Evolutionary conservation across 2,329 filamentous ascomycete genomes (phyloP), one percentile per base, ranked within the genome.

Genomic region (Aspergillus uvarum): DNA sequence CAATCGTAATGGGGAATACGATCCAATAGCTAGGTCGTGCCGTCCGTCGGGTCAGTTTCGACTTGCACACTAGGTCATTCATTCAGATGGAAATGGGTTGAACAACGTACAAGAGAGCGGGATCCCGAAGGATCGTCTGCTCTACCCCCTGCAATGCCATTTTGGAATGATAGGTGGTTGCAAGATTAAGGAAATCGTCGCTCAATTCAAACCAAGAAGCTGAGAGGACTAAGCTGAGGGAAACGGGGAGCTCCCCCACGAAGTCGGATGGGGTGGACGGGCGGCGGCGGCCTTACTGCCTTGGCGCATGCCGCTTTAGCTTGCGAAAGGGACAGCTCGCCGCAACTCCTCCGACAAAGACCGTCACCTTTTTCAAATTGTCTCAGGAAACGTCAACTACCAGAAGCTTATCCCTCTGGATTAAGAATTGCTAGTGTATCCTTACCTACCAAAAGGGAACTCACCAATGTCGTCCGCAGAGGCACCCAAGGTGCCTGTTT

Each of bases 41-140:
- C 16, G 22, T 22, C 22, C 22, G 22, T 54, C 53, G 55, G 19
- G 48, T 51, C 26, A 31, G 53, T 14, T 53, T 35, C 3, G 32
- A 35, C 32, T 12, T 35, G 32, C 32, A 16, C 16, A 42, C 51
- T 42, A 52, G 42, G 31, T 56, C 47, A 52, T 29, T 47, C 31
- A 31, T 11, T 19, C 16, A 31, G 4, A 4, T 38, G 51, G 14
- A 50, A 56, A 78, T 56, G 14, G 7, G 16, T 5, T 44, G 4
- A n/a, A 7, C 2, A 6, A 66, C 91, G 74, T 82, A 98, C 95
- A 99, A 96, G 67, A 99, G 84, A 80, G 96, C 93, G 73, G 95
- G 94, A 89, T 99, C 96, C 86, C 95, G 81, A 81, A 96, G 90
- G 86, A 99, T 97, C 82, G 92, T 95, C 83, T 99, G 95, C 69